phyloP scores from a whole-genome alignment of 306 rosid genomes.

The Citrullus amarus region DNA sequence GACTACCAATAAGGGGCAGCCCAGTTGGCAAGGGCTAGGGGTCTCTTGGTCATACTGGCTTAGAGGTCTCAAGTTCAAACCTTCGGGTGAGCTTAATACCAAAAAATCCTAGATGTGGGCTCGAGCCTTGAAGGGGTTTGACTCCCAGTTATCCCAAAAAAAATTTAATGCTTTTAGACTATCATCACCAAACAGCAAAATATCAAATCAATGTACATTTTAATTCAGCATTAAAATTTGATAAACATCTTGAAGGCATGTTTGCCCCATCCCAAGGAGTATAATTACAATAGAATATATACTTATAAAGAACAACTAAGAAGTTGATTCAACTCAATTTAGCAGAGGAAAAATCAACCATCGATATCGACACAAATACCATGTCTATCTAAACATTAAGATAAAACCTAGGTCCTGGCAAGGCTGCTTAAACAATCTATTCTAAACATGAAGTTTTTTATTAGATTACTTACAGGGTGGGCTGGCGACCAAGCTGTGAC shows the following conservation, averaged over 20 bases:
- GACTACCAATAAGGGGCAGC: no score
- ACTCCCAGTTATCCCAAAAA: no score
- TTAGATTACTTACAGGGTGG: conserved; percentile 55
- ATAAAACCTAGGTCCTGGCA: not conserved
- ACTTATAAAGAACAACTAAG: not conserved
- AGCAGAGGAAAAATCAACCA: not conserved
- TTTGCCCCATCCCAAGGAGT: not conserved
- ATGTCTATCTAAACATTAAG: not conserved
- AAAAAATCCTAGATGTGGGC: no score
- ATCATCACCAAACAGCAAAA: not conserved
- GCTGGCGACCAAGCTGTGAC: conserved; percentile 50
- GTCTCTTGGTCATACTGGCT: no score
- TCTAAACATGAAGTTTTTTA: conserved; percentile 8
- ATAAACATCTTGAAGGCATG: not conserved
- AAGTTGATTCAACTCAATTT: not conserved
- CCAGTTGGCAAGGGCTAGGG: no score
- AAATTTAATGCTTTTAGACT: not conserved
- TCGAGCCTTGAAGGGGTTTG: no score
- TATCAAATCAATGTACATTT: not conserved
- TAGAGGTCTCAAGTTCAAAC: no score
- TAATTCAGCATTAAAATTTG: not conserved
- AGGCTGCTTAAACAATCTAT: not conserved
- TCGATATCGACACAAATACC: not conserved
- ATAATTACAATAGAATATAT: not conserved
- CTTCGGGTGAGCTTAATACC: no score